Conservation (phyloP, 2,329 filamentous ascomycete genomes). For the Aspergillus sergii region DNA sequence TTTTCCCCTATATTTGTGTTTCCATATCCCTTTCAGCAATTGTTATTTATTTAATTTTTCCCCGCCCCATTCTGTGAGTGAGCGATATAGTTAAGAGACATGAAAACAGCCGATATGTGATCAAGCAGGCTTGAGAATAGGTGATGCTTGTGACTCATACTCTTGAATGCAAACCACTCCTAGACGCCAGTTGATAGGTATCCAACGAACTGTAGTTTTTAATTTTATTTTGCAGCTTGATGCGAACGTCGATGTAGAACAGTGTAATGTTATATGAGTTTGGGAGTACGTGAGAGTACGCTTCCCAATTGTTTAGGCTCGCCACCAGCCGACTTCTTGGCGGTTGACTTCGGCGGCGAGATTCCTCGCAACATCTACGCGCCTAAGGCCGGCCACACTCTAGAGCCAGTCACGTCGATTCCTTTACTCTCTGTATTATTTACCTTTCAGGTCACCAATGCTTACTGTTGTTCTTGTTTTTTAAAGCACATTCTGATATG, state of each 20-base stretch:
- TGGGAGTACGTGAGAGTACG: not conserved
- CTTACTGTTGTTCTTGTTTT: no score
- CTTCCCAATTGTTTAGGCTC: not conserved
- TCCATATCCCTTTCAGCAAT: slow-evolving; percentile 14
- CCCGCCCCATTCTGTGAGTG: slow-evolving; percentile 17
- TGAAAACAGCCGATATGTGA: slow-evolving; percentile 21
- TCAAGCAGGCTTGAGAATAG: slow-evolving; percentile 31
- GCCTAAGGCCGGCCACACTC: not conserved
- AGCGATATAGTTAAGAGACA: slow-evolving; percentile 13
- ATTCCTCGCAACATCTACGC: slow-evolving; percentile 7
- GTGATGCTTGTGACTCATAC: slow-evolving; percentile 26
- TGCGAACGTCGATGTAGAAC: not conserved
- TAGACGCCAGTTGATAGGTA: slow-evolving; percentile 6
- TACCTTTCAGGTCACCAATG: not conserved
- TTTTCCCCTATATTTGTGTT: slow-evolving; percentile 10
- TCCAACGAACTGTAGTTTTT: not conserved
- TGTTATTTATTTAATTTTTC: slow-evolving; percentile 12
- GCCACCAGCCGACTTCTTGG: slow-evolving; percentile 15
- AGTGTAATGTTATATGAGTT: not conserved
- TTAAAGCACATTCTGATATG: not conserved
- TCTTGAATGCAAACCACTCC: slow-evolving; percentile 15
- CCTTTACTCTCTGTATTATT: not conserved
- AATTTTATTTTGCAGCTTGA: not conserved
- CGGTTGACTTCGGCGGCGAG: slow-evolving; percentile 14
- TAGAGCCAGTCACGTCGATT: not conserved